phyloP scores from a whole-genome alignment of 1,284 basidiomycete species.

The Trametes hirsuta region DNA sequence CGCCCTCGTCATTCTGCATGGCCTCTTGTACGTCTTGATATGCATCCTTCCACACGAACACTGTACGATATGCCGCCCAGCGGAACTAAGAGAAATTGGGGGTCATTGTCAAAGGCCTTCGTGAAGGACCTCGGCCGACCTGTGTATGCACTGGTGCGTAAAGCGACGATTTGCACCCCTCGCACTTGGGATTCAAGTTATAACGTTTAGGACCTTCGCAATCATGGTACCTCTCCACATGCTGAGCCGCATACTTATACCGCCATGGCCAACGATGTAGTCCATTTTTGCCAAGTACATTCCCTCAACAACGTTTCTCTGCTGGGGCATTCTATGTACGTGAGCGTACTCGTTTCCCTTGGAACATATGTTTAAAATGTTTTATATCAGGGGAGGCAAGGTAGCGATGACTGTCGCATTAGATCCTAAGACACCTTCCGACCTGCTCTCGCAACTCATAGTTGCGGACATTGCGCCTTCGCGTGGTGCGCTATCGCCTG shows the following conservation, averaged over 20 bases:
- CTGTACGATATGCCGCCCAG: conserved; percentile 28
- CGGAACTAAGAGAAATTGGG: conserved; percentile 84
- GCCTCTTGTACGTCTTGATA: conserved; percentile 56
- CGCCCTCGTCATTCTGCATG: conserved; percentile 68
- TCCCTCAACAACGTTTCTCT: conserved; percentile 65
- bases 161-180: neutral
- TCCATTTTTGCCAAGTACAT: conserved; percentile 58
- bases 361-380: neutral
- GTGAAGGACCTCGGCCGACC: conserved; percentile 57
- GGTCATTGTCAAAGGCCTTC: conserved; percentile 70
- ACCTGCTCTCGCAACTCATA: conserved; percentile 65
- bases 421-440: conserved; percentile 47
- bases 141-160: conserved; percentile 72
- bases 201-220: conserved; percentile 70
- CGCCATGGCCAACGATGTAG: conserved; percentile 74
- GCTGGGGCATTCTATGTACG: conserved; percentile 86
- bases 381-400: conserved; percentile 78
- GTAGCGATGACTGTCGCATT: conserved; percentile 83
- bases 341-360: conserved; percentile 6
- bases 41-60: no score
- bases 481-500: conserved; percentile 60
- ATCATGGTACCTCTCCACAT: conserved; percentile 83
- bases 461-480: conserved; percentile 83
- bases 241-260: conserved; percentile 69
- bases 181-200: neutral